A percentile compares a stretch with the other conserved stretches of the same genome.
Conservation (phyloP, 2,329 filamentous ascomycete genomes). For the Fusarium xyrophilum region DNA sequence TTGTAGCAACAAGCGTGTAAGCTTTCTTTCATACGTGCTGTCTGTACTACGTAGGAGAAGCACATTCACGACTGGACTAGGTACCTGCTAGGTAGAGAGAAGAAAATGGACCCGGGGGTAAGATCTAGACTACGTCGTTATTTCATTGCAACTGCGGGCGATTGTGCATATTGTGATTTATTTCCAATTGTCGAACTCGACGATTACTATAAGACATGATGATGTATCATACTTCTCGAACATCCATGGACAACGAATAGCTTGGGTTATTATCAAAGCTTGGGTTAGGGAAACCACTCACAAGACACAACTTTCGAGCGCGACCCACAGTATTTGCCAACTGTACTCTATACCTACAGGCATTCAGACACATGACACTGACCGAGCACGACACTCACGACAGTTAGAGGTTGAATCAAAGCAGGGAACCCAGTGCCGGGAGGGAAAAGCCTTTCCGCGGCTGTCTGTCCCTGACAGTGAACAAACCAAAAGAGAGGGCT, state of each 20-base stretch:
- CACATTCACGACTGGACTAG: neutral
- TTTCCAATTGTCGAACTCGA: neutral
- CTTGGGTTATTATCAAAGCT: neutral
- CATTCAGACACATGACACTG: slow-evolving; percentile 1
- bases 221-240: neutral
- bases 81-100: neutral
- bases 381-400: neutral
- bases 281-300: neutral
- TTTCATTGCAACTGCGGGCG: neutral
- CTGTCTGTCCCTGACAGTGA: neutral
- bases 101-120: neutral
- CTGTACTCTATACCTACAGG: neutral
- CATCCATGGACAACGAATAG: too few species aligned
- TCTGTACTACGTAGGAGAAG: neutral
- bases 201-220: neutral
- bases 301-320: neutral
- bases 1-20: neutral
- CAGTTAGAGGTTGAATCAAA: slow-evolving; percentile 3
- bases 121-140: neutral
- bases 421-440: slow-evolving; percentile 1
- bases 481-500: neutral
- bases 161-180: neutral
- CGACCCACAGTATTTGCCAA: slow-evolving; percentile 13
- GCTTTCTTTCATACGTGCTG: neutral
- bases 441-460: slow-evolving; percentile 15